Evolutionary conservation across 306 rosid genomes (phyloP).

Genomic region (Calophaca sinica): DNA sequence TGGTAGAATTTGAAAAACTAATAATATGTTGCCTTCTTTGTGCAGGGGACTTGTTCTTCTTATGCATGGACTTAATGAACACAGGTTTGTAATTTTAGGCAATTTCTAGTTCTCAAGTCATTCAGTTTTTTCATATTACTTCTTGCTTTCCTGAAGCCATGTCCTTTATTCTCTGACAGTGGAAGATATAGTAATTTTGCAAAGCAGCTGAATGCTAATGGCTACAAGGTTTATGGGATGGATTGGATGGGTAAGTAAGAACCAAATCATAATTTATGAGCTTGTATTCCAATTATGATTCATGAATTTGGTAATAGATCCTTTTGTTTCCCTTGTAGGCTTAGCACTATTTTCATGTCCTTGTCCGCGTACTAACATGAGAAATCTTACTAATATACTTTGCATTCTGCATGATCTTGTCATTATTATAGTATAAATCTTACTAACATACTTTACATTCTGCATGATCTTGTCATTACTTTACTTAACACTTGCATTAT

Average conservation of each 20-base stretch:
- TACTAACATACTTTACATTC: background rate
- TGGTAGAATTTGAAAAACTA: constrained; percentile 29
- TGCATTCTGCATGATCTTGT: background rate
- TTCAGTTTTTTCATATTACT: constrained; percentile 17
- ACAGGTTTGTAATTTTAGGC: constrained; percentile 67
- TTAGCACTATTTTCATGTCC: constrained; percentile 9
- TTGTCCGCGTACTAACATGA: background rate
- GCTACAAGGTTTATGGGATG: constrained; percentile 90
- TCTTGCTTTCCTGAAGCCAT: constrained; percentile 36
- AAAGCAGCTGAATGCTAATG: constrained; percentile 79
- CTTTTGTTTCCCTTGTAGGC: constrained; percentile 6
- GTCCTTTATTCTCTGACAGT: constrained; percentile 56
- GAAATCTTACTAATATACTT: background rate
- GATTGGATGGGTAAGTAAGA: constrained; percentile 92
- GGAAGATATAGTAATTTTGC: constrained; percentile 84
- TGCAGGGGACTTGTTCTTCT: constrained; percentile 88
- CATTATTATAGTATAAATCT: background rate
- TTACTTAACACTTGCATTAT: background rate
- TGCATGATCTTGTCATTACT: constrained; percentile 1
- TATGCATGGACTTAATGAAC: constrained; percentile 95
- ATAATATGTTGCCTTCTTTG: constrained; percentile 38
- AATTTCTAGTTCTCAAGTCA: background rate
- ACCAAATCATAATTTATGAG: constrained; percentile 1
- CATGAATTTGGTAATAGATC: constrained; percentile 29
- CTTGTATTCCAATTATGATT: constrained; percentile 15